phyloP scores from a whole-genome alignment of 2,329 filamentous ascomycete genomes.

The Bipolaris bicolor region DNA sequence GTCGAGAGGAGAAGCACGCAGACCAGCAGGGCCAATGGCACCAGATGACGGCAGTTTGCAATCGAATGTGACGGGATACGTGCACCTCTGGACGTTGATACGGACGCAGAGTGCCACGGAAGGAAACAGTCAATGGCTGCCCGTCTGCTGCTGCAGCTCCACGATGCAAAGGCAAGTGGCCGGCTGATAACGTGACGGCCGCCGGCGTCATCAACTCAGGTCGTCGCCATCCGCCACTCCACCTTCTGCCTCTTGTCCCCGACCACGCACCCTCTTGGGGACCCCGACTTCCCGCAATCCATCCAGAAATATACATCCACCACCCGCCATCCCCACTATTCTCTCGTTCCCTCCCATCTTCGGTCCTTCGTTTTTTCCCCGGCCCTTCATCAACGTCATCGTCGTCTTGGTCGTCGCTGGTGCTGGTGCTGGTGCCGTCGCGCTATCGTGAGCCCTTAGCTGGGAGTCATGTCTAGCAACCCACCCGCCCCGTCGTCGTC shows the following conservation, averaged over 20 bases:
- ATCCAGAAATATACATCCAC: constrained; percentile 1
- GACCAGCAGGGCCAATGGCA: not conserved
- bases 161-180: not conserved
- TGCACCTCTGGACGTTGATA: too few relatives aligned
- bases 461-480: constrained; percentile 54
- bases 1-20: too few relatives aligned
- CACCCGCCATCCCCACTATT: not conserved
- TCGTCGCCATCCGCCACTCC: constrained; percentile 13
- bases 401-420: not conserved
- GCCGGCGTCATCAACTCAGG: constrained; percentile 6
- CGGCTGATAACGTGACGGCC: constrained; percentile 5
- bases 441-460: constrained; percentile 32
- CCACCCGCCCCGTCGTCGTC: constrained; percentile 50
- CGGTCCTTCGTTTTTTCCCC: constrained; percentile 6
- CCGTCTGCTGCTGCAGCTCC: not conserved
- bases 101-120: not conserved
- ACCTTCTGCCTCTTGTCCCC: constrained; percentile 13
- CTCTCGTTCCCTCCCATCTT: not conserved
- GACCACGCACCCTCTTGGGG: constrained; percentile 21
- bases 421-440: constrained; percentile 7
- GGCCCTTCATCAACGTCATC: constrained; percentile 2
- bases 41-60: not conserved
- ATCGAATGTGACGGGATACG: too few relatives aligned
- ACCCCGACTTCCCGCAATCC: constrained; percentile 4
- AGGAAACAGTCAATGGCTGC: not conserved